Evolutionary conservation across 306 rosid genomes (phyloP), one percentile per base, ranked within the genome.

Genomic region (Oxytropis ochrocephala): DNA sequence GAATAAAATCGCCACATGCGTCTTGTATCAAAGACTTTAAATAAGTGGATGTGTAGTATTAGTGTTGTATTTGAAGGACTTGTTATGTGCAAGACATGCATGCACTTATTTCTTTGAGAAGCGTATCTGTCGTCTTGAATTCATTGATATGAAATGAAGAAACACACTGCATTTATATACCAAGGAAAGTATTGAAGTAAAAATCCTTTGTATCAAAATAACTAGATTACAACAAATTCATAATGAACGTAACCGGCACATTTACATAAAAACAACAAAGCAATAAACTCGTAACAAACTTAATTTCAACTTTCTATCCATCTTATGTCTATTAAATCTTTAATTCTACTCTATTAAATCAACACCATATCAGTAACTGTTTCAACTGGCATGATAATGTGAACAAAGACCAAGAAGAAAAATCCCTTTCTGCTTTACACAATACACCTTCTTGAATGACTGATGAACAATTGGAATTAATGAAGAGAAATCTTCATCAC

Each of bases 71-170:
- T 24, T 50, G 61, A 66, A 69, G 52, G 18, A 71, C 72, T 35
- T 64, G 43, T 72, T 29, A 59, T 50, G 49, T 67, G 50, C 54
- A 46, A 54, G 44, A 64, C 53, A 21, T 67, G 43, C 38, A 75
- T 47, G 46, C 16, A 36, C 38, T 27, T 24, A 7, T 19, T 47
- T 35, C 69, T 39, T 39, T 42, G 65, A 76, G 49, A 24, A 11
- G 41, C 50, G 47, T 27, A 24, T 63, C 33, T 21, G 8, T 38
- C 43, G 9, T 38, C 1, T 38, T 38, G 10, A 38, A 38, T 8
- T 38, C 11, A 7, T 38, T 8, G 43, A 38, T 38, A 38, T 3
- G 43, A 38, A 35, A 1, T 16, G 46, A 53, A 53, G 60, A 53
- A 36, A 53, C 27, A 53, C 60, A 53, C 6, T 5, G 47, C 2